Evolutionary conservation across 305 asterid genomes (phyloP).

Genomic region (Rubia balearica): DNA sequence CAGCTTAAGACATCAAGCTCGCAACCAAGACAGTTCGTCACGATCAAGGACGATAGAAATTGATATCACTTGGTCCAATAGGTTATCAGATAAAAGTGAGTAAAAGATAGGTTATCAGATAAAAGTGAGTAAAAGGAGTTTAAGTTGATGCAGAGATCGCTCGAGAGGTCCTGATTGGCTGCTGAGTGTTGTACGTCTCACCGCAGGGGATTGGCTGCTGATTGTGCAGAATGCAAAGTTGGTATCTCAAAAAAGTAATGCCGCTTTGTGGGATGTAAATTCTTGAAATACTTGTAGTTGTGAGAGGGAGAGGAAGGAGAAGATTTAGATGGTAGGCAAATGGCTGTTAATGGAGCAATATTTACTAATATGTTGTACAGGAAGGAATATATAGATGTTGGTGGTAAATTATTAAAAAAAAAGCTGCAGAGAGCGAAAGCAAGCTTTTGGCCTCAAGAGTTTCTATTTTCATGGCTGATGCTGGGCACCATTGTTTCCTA

Average conservation of each 20-base stretch:
- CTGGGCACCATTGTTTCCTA: not conserved
- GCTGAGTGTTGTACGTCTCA: not conserved
- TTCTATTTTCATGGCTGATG: conserved; percentile 6
- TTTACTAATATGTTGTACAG: conserved; percentile 8
- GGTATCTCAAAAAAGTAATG: not conserved
- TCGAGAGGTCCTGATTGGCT: conserved; percentile 7
- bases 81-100: conserved; percentile 29
- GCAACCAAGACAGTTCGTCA: conserved; percentile 42
- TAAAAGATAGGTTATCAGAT: conserved; percentile 27
- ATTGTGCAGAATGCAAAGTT: not conserved
- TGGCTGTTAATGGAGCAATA: conserved; percentile 3
- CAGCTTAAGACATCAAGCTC: conserved; percentile 43
- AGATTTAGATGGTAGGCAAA: not conserved
- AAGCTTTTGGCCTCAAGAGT: conserved; percentile 1
- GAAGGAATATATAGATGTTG: conserved; percentile 3
- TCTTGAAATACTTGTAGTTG: conserved; percentile 8
- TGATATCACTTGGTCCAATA: conserved; percentile 71
- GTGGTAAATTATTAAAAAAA: not conserved
- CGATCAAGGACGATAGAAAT: conserved; percentile 63
- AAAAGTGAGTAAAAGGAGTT: conserved; percentile 27
- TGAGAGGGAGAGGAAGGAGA: not conserved
- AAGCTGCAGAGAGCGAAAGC: not conserved
- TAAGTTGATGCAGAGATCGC: conserved; percentile 9
- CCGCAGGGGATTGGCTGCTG: not conserved
- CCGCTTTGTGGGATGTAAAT: conserved; percentile 6